These are phyloP conservation scores for Aspergillus cejpii DNA, from an alignment of 2,329 filamentous ascomycete genomes.

Conservation along the genomic window DNA sequence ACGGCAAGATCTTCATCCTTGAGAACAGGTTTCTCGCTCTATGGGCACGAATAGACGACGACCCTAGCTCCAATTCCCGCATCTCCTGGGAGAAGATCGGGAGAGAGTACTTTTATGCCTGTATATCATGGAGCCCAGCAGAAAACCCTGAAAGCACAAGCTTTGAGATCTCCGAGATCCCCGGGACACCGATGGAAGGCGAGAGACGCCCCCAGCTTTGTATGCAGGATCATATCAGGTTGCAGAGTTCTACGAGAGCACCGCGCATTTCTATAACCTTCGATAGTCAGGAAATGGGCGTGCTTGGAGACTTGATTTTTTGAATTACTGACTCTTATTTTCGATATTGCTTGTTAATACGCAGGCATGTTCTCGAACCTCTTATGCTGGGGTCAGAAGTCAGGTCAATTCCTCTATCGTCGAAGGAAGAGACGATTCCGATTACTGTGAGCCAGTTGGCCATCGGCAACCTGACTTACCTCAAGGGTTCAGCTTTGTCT, in stretches of 20 bases:
- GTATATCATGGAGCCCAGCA: conserved; percentile 24
- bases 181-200: conserved; percentile 1
- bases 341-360: neutral
- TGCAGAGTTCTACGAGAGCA: neutral
- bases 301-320: conserved; percentile 15
- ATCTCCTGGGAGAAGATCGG: conserved; percentile 27
- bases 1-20: conserved; percentile 33
- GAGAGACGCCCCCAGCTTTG: neutral
- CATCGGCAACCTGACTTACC: too few species aligned
- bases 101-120: conserved; percentile 29
- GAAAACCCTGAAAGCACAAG: neutral
- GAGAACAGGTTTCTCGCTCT: conserved; percentile 20
- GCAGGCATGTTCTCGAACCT: too few species aligned
- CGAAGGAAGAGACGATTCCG: too few species aligned
- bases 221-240: neutral
- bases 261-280: conserved; percentile 20
- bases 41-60: conserved; percentile 8
- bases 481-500: too few species aligned
- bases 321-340: neutral
- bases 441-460: too few species aligned
- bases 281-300: conserved; percentile 21
- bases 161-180: neutral
- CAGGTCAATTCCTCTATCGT: too few species aligned
- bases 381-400: too few species aligned
- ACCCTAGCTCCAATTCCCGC: conserved; percentile 20